A percentile compares a stretch with the other conserved stretches of the same genome.
phyloP scores from a whole-genome alignment of 1,139 yeast species.

The Lodderomyces theae region DNA sequence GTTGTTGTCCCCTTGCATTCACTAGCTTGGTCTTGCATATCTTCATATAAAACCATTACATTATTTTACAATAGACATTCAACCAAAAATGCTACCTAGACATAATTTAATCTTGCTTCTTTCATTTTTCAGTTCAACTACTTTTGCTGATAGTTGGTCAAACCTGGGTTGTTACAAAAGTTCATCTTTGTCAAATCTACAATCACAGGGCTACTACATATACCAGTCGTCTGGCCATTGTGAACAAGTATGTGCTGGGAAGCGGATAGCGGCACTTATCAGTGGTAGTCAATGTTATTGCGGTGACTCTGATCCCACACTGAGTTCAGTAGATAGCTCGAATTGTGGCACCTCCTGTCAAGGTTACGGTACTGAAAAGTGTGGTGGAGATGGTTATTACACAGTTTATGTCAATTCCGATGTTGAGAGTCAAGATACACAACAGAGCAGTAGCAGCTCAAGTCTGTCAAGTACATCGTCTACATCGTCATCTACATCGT shows the following conservation, averaged over 20 bases:
- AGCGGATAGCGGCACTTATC: constrained; percentile 51
- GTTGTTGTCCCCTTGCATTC: constrained; percentile 1
- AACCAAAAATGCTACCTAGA: neutral
- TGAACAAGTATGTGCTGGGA: constrained; percentile 41
- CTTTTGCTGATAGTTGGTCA: constrained; percentile 16
- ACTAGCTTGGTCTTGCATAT: neutral
- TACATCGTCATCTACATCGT: constrained; percentile 11
- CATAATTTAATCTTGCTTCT: neutral
- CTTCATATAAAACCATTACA: no score
- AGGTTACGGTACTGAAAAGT: constrained; percentile 56
- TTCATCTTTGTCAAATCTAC: constrained; percentile 24
- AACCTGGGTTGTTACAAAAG: constrained; percentile 35
- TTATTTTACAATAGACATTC: neutral
- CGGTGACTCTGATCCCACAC: constrained; percentile 45
- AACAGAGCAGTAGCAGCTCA: constrained; percentile 13
- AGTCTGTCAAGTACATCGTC: constrained; percentile 11
- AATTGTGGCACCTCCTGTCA: constrained; percentile 51
- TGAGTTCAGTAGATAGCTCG: constrained; percentile 26
- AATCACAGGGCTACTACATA: constrained; percentile 30
- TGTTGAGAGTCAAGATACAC: constrained; percentile 19
- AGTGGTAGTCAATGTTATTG: constrained; percentile 61
- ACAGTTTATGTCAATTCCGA: constrained; percentile 44
- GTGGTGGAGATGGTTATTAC: constrained; percentile 59
- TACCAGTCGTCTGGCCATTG: constrained; percentile 57
- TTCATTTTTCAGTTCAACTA: neutral